phyloP scores from a whole-genome alignment of 202 grass and related monocot species.

The Setaria italica region DNA sequence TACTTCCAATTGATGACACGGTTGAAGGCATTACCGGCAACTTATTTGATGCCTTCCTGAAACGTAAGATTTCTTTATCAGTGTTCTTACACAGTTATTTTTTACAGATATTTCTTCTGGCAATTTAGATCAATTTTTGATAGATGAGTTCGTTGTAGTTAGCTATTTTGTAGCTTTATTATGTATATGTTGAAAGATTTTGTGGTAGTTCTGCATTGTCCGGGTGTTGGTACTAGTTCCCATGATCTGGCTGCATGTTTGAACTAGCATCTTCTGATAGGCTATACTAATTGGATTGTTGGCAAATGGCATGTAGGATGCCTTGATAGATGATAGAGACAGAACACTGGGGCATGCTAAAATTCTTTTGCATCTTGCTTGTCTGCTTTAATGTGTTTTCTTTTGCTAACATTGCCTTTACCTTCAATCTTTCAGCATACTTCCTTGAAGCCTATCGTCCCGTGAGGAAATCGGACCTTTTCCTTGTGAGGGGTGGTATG shows the following conservation, averaged over 20 bases:
- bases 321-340: neutral
- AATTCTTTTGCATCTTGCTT: neutral
- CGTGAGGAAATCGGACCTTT: constrained; percentile 83
- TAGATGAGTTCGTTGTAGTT: neutral
- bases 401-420: neutral
- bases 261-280: neutral
- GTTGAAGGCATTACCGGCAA: constrained; percentile 90
- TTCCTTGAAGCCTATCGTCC: constrained; percentile 93
- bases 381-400: constrained; percentile 8
- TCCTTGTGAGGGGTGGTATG: constrained; percentile 90
- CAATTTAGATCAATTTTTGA: neutral
- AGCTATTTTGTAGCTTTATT: neutral
- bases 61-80: constrained; percentile 64
- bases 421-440: constrained; percentile 64
- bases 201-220: neutral
- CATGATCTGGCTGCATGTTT: neutral
- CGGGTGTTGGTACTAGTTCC: neutral
- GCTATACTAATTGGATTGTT: neutral
- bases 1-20: constrained; percentile 87
- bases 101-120: neutral
- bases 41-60: constrained; percentile 88
- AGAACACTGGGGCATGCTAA: neutral
- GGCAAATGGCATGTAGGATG: neutral
- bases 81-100: neutral
- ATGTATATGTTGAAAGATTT: no score